A percentile compares a stretch with the other conserved stretches of the same genome.
Conservation (phyloP, 306 rosid species). For the Castanea mollissima region DNA sequence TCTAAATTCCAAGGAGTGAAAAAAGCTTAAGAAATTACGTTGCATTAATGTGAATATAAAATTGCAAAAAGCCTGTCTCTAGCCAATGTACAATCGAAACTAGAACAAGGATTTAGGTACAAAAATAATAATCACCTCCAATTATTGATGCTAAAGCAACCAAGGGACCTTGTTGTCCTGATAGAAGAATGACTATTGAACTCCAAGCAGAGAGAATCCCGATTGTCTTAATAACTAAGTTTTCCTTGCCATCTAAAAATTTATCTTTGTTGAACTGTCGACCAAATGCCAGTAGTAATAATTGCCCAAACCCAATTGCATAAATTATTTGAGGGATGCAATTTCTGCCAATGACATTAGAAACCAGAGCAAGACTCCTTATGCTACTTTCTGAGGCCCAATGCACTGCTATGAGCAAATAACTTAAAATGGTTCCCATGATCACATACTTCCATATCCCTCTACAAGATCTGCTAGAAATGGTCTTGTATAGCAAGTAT, state of each 20-base stretch:
- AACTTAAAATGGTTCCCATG: constrained; percentile 57
- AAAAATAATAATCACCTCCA: constrained; percentile 61
- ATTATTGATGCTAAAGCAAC: constrained; percentile 62
- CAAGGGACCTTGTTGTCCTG: constrained; percentile 89
- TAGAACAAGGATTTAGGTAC: constrained; percentile 17
- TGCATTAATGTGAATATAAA: constrained; percentile 6
- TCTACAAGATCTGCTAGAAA: constrained; percentile 30
- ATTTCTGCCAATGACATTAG: constrained; percentile 52
- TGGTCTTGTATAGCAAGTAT: constrained; percentile 55
- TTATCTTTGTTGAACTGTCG: constrained; percentile 33
- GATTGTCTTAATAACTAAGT: constrained; percentile 48
- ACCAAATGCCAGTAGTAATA: constrained; percentile 50
- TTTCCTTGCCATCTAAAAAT: constrained; percentile 37
- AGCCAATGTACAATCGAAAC: background rate
- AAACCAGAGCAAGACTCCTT: constrained; percentile 35
- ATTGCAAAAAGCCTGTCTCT: constrained; percentile 14
- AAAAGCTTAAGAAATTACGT: background rate
- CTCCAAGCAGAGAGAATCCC: constrained; percentile 75
- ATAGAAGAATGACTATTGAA: constrained; percentile 73
- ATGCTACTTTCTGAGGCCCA: constrained; percentile 59
- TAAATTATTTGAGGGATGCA: constrained; percentile 65
- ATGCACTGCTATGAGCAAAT: constrained; percentile 57
- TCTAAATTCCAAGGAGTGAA: constrained; percentile 9
- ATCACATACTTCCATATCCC: constrained; percentile 56
- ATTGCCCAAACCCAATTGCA: constrained; percentile 68